Evolutionary conservation across 164 flowering plant genomes (phyloP).

Genomic region (Macadamia integrifolia): DNA sequence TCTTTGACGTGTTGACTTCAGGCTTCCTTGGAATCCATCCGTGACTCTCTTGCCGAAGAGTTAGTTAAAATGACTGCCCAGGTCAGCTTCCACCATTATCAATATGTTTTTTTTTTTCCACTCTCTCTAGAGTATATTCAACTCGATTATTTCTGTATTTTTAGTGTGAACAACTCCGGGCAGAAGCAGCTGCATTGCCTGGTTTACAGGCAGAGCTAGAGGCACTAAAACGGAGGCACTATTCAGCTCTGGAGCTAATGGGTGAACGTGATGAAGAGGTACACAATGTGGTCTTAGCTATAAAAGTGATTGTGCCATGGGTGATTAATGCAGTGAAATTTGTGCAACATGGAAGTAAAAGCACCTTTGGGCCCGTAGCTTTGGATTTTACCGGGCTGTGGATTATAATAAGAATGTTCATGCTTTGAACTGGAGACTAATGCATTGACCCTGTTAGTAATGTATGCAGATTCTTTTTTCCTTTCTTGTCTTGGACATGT

Average conservation of each 20-base stretch:
- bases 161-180: conserved; percentile 83
- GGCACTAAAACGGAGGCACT: conserved; percentile 83
- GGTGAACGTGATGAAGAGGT: conserved; percentile 99
- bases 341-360: too few relatives aligned
- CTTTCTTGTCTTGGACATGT: not conserved
- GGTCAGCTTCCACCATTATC: conserved; percentile 30
- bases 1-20: conserved; percentile 15
- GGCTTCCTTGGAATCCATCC: conserved; percentile 93
- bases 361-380: too few relatives aligned
- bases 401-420: not conserved
- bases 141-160: conserved; percentile 2
- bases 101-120: not conserved
- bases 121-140: not conserved
- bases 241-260: conserved; percentile 96
- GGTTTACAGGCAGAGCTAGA: conserved; percentile 90
- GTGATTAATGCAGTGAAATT: too few relatives aligned
- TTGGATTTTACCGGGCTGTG: not conserved
- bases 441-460: not conserved
- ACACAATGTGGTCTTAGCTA: conserved; percentile 3
- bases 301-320: not conserved
- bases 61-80: conserved; percentile 92
- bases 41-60: conserved; percentile 97
- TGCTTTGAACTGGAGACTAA: not conserved
- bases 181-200: conserved; percentile 66
- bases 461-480: not conserved